Evolutionary conservation across 106 monocot species (phyloP).

Genomic region (Cymbidium sinense): DNA sequence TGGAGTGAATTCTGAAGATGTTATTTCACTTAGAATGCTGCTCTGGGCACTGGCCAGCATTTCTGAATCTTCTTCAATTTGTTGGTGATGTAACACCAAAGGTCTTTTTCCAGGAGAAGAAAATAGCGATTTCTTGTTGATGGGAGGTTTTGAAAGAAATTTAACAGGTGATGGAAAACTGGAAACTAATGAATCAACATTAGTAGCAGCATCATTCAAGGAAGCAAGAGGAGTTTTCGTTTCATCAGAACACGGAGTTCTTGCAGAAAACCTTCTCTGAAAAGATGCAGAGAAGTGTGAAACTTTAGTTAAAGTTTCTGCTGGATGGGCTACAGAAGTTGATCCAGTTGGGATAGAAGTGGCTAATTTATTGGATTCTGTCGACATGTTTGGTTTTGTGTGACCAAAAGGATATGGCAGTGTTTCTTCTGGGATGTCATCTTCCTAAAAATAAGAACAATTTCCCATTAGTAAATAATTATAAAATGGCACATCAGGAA

Average conservation of each 20-base stretch:
- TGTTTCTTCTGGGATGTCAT: slow-evolving; percentile 52
- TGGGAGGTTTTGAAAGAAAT: slow-evolving; percentile 4
- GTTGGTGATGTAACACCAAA: background rate
- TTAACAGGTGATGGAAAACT: slow-evolving; percentile 11
- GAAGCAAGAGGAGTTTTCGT: slow-evolving; percentile 23
- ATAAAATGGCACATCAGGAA: no score
- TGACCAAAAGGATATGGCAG: slow-evolving; percentile 52
- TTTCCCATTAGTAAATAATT: no score
- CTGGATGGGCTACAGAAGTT: background rate
- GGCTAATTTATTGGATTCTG: background rate
- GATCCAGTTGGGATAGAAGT: background rate
- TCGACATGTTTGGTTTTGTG: slow-evolving; percentile 9
- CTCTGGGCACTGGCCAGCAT: background rate
- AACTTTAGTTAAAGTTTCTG: slow-evolving; percentile 16
- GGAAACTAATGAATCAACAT: slow-evolving; percentile 7
- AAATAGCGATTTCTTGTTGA: slow-evolving; percentile 18
- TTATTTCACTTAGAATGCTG: slow-evolving; percentile 5
- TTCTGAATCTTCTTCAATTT: background rate
- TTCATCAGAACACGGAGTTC: slow-evolving; percentile 6
- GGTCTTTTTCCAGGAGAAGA: slow-evolving; percentile 5
- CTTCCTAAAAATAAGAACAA: slow-evolving; percentile 31
- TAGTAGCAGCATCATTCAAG: background rate
- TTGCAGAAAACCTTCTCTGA: slow-evolving; percentile 34
- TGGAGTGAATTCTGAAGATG: slow-evolving; percentile 37
- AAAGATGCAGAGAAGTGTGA: slow-evolving; percentile 60